phyloP scores from a whole-genome alignment of 2,329 filamentous ascomycete genomes.

The Diaporthe aspalathi region DNA sequence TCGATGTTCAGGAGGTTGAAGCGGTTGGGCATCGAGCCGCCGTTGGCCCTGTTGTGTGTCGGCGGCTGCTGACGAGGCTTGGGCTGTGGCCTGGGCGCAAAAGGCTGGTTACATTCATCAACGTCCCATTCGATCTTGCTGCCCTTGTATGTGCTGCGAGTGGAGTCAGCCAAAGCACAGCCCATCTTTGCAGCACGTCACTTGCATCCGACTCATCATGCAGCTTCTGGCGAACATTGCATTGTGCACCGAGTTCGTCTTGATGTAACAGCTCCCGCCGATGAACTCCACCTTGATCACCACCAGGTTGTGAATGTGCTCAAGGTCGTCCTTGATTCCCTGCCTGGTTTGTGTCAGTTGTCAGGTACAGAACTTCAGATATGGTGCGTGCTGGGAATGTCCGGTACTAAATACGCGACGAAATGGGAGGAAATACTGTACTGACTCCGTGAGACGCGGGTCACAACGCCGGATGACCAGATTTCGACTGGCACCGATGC shows the following conservation, averaged over 20 bases:
- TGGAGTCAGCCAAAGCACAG: constrained; percentile 2
- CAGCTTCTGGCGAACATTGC: constrained; percentile 81
- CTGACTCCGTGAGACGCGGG: constrained; percentile 66
- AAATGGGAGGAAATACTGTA: neutral
- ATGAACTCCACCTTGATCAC: constrained; percentile 74
- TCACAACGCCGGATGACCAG: constrained; percentile 73
- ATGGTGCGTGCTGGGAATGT: neutral
- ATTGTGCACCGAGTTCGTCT: constrained; percentile 81
- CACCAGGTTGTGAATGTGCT: constrained; percentile 84
- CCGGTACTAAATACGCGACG: neutral
- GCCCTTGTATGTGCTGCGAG: constrained; percentile 71
- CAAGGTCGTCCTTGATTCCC: constrained; percentile 76
- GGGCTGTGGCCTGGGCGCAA: constrained; percentile 51
- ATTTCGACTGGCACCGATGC: constrained; percentile 77
- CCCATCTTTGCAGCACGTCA: constrained; percentile 32
- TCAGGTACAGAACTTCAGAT: neutral
- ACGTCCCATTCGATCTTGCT: constrained; percentile 76
- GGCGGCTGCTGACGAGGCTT: constrained; percentile 44
- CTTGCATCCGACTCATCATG: constrained; percentile 74
- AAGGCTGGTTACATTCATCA: constrained; percentile 77
- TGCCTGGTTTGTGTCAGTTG: constrained; percentile 44
- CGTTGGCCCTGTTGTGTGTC: constrained; percentile 48
- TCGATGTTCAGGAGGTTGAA: constrained; percentile 70
- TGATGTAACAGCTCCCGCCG: constrained; percentile 72
- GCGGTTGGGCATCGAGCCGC: constrained; percentile 62